Base-by-base conservation (phyloP, 768 basidiomycete species). In the Suillus lakei region DNA sequence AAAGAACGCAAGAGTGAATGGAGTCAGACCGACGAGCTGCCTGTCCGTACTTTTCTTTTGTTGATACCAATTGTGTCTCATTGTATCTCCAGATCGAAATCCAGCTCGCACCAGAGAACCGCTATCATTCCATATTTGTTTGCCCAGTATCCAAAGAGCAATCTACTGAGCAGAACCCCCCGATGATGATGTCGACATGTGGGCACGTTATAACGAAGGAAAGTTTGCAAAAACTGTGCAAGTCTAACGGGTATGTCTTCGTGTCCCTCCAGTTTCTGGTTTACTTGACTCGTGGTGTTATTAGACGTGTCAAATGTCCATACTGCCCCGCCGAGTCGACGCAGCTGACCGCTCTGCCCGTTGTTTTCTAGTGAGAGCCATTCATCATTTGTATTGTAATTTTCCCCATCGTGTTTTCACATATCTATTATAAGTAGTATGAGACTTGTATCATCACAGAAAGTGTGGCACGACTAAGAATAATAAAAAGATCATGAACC, bases 101-200 rank as follows among this genome's bases (percentile, higher is more conserved):
- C 68, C 93, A 93, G 1, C 75, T 99, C 13, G 87, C 92, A 1
- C 83, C 93, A 2, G 89, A 92, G 68, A 91, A 96, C 72, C 85
- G 95, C 34, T 99, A 96, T 78, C 98, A 99, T 76, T 98, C 96
- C 1, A 91, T 99, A 64, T 99, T 99, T 76, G 90, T 95, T 55
- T 99, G 98, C 77, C 94, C 98, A 0, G 98, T 99, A 26, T 97
- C 95, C 10, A 99, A 98, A 78, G 97, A 99, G 72, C 97, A 98
- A 78, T 90, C 95, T 28, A 96, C 93, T 5, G 91, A 94, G 61
- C 77, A 84, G 64, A 99, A 99, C 75, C 98, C 96, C 10, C 97
- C 98, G 0, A 98, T 98, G 95, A 96, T 98, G 92, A 91, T 99
- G n/a, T n/a, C n/a, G 84, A 80, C 82, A 4, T 99, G 98, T 74